Conservation (phyloP, 805 yeast species). For the Cyberlindnera suaveolens region DNA sequence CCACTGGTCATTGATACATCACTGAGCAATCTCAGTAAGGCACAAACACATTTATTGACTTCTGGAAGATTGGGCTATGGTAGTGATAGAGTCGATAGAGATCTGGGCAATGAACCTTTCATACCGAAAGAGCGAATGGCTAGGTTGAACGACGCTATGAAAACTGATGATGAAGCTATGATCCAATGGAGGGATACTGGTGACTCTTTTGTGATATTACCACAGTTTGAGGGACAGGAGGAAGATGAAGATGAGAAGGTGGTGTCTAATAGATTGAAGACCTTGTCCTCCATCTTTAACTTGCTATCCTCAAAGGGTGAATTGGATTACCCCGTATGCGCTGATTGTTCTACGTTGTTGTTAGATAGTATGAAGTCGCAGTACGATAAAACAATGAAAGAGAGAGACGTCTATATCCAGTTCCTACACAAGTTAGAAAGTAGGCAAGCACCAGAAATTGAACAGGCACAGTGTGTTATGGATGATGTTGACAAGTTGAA, state of each 20-base stretch:
- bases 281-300: constrained; percentile 62
- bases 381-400: constrained; percentile 67
- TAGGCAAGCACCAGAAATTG: constrained; percentile 39
- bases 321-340: constrained; percentile 82
- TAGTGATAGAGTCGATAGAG: constrained; percentile 3
- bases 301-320: constrained; percentile 66
- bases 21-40: constrained; percentile 41
- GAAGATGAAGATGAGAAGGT: constrained; percentile 25
- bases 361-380: constrained; percentile 58
- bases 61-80: constrained; percentile 26
- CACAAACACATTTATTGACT: constrained; percentile 49
- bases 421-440: constrained; percentile 65
- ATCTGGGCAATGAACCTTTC: constrained; percentile 20
- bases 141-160: constrained; percentile 9
- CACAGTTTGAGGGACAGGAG: constrained; percentile 22
- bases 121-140: constrained; percentile 18
- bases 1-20: constrained; percentile 55
- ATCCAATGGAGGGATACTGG: constrained; percentile 12
- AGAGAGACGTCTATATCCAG: constrained; percentile 70
- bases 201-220: constrained; percentile 24
- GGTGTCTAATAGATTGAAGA: constrained; percentile 43
- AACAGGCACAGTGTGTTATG: constrained; percentile 19
- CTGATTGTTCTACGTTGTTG: constrained; percentile 70
- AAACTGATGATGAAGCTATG: constrained; percentile 2
- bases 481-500: constrained; percentile 19